Evolutionary conservation across 768 basidiomycete species (phyloP), one percentile per base, ranked within the genome.

Genomic region (Kwoniella mangroviensis): DNA sequence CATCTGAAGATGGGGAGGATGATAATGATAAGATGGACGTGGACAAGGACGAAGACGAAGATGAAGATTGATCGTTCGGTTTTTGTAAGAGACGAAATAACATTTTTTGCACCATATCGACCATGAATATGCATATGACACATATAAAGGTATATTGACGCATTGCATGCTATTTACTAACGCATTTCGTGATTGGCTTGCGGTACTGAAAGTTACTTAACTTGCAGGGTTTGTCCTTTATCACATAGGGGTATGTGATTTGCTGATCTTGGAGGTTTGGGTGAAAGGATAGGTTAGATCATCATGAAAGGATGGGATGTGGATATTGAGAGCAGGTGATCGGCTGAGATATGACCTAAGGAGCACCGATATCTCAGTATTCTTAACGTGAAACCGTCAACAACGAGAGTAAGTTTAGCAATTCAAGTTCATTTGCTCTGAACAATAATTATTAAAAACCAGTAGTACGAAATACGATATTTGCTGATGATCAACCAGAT

Each of bases 1-100:
- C 9, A 12, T 34, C 17, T 49, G 68, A 21, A n/a, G 56, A 66
- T 59, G 69, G 15, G 15, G 62, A 57, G 1, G 49, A 34, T 43
- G 19, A 57, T 24, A 34, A 55, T 12, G 43, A 43, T 3, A 49
- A 22, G 26, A 70, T 60, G 64, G 67, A 58, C 0, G 65, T 58
- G 42, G 65, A 67, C 34, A n/a, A 58, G 54, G 26, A 66, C 19
- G 57, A 22, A 26, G 65, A 55, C 6, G 52, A 64, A 19, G 62
- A 45, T 51, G 63, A 65, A 60, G 43, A 57, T 51, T 21, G 45
- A 51, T 7, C 60, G 21, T 42, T 61, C 34, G 34, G 34, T 1
- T 7, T 34, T 34, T 7, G 34, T 5, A 34, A 34, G 34, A 34
- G 9, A 34, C 34, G 34, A 34, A 34, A 34, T 34, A 0, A 34